Conservation (phyloP, 2,329 filamentous ascomycete genomes). For the Cercospora sp. region DNA sequence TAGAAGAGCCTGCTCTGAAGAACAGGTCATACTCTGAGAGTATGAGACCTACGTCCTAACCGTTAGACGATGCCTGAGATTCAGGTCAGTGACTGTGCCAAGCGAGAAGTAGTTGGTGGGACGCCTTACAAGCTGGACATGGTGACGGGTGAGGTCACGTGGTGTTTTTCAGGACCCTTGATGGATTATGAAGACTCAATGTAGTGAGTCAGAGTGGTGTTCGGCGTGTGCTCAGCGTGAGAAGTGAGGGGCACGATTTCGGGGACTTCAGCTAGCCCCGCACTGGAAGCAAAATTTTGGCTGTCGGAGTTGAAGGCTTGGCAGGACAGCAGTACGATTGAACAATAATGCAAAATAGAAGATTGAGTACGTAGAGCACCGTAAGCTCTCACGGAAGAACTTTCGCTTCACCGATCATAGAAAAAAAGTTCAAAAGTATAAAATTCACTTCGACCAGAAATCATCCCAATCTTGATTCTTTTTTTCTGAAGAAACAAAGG, state of each 20-base stretch:
- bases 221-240: background rate
- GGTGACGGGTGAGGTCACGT: constrained; percentile 2
- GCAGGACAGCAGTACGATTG: background rate
- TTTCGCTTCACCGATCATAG: no score
- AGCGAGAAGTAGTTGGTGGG: background rate
- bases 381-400: no score
- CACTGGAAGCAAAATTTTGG: background rate
- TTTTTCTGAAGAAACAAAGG: no score
- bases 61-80: constrained; percentile 12
- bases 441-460: no score
- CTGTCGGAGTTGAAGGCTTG: background rate
- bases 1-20: constrained; percentile 15
- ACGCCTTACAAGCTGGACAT: background rate
- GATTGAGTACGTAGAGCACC: background rate
- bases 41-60: constrained; percentile 26
- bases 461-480: no score
- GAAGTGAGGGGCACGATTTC: background rate
- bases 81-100: background rate
- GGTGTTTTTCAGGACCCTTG: fast-evolving
- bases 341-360: background rate
- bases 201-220: background rate
- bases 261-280: background rate
- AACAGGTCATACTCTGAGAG: constrained; percentile 16
- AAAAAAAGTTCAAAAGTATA: no score
- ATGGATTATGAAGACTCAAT: background rate